These are phyloP conservation scores for Pichia sp. DNA, from an alignment of 1,139 yeast genomes.

Conservation along the genomic window DNA sequence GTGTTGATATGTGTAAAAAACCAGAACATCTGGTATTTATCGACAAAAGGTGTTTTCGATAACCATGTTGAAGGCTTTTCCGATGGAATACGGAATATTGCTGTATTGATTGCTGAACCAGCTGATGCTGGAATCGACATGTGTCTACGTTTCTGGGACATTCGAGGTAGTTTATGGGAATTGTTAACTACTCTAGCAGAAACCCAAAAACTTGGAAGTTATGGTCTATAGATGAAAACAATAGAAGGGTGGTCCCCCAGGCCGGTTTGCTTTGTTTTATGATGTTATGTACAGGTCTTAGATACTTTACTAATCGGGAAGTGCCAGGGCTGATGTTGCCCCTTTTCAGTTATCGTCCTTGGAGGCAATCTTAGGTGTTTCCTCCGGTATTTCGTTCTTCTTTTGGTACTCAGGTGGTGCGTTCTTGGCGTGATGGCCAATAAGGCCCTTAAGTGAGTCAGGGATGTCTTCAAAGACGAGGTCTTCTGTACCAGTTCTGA, in stretches of 20 bases:
- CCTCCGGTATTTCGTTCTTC: conserved; percentile 8
- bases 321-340: no score
- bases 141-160: no score
- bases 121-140: conserved; percentile 1
- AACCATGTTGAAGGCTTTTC: background rate
- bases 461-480: conserved; percentile 70
- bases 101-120: conserved; percentile 1
- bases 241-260: no score
- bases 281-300: no score
- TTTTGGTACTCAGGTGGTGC: conserved; percentile 40
- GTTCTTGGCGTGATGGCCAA: conserved; percentile 62
- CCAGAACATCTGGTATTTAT: conserved; percentile 7
- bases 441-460: conserved; percentile 42
- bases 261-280: no score
- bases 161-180: no score
- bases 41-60: conserved; percentile 1
- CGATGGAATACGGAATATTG: background rate
- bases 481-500: conserved; percentile 55
- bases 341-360: background rate
- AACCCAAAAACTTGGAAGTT: no score
- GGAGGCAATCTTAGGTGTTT: conserved; percentile 10
- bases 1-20: conserved; percentile 3
- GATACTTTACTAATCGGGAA: no score
- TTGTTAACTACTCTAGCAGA: no score
- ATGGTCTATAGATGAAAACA: no score